Evolutionary conservation across 257 asterid genomes (phyloP).

Genomic region (Perilla frutescens): DNA sequence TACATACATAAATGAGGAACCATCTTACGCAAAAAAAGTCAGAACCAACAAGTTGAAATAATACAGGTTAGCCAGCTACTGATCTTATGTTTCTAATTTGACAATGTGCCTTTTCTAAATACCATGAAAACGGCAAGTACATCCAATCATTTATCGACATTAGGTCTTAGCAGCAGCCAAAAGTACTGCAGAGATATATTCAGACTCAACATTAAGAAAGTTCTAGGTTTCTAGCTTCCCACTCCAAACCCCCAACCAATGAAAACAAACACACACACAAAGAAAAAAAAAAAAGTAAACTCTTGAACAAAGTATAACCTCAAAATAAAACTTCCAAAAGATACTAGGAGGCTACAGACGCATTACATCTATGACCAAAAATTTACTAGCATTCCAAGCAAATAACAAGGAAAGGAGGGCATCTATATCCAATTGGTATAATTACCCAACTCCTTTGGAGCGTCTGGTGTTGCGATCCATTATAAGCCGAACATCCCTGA

Average conservation of each 20-base stretch:
- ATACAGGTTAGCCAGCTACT: slow-evolving; percentile 15
- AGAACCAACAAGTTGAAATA: not conserved
- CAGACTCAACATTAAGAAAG: not conserved
- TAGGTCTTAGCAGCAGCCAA: not conserved
- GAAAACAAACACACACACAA: not conserved
- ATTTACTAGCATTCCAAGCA: slow-evolving; percentile 14
- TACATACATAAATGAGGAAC: slow-evolving; percentile 2
- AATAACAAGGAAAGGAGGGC: slow-evolving; percentile 25
- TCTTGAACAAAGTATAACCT: slow-evolving; percentile 1
- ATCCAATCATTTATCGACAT: slow-evolving; percentile 10
- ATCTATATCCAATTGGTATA: slow-evolving; percentile 18
- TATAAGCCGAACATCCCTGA: slow-evolving; percentile 75
- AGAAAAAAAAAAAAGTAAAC: not conserved
- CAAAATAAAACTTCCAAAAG: slow-evolving; percentile 13
- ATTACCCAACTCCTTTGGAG: slow-evolving; percentile 79
- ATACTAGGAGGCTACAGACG: not conserved
- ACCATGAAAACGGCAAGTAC: slow-evolving; percentile 7
- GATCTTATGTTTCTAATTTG: not conserved
- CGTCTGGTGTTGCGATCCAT: slow-evolving; percentile 80
- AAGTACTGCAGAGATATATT: slow-evolving; percentile 8
- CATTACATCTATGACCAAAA: slow-evolving; percentile 14
- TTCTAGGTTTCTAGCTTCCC: not conserved
- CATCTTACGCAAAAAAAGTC: slow-evolving; percentile 5
- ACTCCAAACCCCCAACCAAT: not conserved
- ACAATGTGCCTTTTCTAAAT: not conserved